Conservation (phyloP, 1,284 basidiomycete genomes). For the Trametes sp. region DNA sequence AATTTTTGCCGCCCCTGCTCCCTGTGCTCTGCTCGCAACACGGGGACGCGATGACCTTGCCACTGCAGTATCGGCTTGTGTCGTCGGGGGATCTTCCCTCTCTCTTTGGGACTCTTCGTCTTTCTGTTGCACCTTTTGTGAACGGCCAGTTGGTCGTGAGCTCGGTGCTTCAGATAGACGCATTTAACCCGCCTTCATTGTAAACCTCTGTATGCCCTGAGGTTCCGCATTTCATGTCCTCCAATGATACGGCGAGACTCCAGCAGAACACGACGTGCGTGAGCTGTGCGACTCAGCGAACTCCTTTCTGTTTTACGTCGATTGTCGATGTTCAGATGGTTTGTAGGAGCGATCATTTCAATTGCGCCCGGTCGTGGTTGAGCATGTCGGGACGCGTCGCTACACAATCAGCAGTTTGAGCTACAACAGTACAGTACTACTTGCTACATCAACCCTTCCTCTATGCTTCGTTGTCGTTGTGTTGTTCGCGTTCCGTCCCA, state of each 20-base stretch:
- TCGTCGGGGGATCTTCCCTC: conserved; percentile 20
- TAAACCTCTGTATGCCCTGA: too few species aligned
- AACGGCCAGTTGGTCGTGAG: conserved; percentile 13
- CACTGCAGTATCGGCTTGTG: conserved; percentile 23
- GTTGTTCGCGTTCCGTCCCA: neutral
- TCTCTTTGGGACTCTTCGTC: conserved; percentile 5
- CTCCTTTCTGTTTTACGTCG: too few species aligned
- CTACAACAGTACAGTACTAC: conserved; percentile 6
- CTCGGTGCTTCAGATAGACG: conserved; percentile 15
- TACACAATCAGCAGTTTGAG: conserved; percentile 1
- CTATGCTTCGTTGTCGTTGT: neutral
- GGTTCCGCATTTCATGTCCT: too few species aligned
- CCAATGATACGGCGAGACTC: too few species aligned
- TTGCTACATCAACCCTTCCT: conserved; percentile 10
- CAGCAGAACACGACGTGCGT: too few species aligned
- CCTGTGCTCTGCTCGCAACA: conserved; percentile 27
- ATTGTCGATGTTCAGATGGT: too few species aligned
- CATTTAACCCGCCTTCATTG: too few species aligned
- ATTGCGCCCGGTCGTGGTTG: neutral
- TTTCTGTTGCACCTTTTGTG: conserved; percentile 23
- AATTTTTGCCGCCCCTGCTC: conserved; percentile 25
- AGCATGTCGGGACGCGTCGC: neutral
- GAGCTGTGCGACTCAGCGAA: too few species aligned
- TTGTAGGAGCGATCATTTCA: too few species aligned
- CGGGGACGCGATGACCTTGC: conserved; percentile 25